Base-by-base conservation (phyloP, 176 grass and related monocot genomes). In the Areca catechu region DNA sequence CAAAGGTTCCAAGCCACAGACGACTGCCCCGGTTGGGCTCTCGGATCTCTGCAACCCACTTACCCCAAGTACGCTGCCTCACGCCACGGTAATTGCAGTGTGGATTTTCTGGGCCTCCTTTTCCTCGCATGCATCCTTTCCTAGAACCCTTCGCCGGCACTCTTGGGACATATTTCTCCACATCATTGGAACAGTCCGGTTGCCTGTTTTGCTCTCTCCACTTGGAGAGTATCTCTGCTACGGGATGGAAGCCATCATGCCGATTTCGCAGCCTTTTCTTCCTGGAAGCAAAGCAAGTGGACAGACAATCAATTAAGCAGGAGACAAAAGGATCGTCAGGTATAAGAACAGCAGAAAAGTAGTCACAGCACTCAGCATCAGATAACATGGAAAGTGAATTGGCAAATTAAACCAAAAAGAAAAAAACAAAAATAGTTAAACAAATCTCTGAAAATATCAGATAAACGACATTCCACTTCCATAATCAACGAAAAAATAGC, bases 1-100 rank as follows among this genome's bases (percentile, higher is more conserved):
- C 0, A 50, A 88, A 94, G 53, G 89, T 82, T 37, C 89, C 84
- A 50, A 94, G 24, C 89, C 84, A 94, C 34, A 73, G 84, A 20
- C 89, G 89, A 43, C 60, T 69, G 16, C 74, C 71, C 3, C 5
- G 0, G 52, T 79, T 76, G 1, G 77, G 80, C 66, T 94, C 77
- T 4, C 84, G 80, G 53, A 88, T 67, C 71, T 94, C 89, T 0
- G 84, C 49, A 43, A 79, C 84, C 84, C 89, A 88, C 71, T 81
- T 94, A 50, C 80, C 89, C 74, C 80, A 88, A 51, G 2, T 79
- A 55, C 83, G 79, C 65, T 88, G 89, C 61, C 89, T 69, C 47
- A 88, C 71, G 9, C 89, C 83, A 37, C 80, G 76, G 77, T 64
- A 95, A n/a, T 3, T 61, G 51, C 74, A 65, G 54, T 18, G 20